Evolutionary conservation across 2,329 filamentous ascomycete genomes (phyloP).

Genomic region (Bertia moriformis): DNA sequence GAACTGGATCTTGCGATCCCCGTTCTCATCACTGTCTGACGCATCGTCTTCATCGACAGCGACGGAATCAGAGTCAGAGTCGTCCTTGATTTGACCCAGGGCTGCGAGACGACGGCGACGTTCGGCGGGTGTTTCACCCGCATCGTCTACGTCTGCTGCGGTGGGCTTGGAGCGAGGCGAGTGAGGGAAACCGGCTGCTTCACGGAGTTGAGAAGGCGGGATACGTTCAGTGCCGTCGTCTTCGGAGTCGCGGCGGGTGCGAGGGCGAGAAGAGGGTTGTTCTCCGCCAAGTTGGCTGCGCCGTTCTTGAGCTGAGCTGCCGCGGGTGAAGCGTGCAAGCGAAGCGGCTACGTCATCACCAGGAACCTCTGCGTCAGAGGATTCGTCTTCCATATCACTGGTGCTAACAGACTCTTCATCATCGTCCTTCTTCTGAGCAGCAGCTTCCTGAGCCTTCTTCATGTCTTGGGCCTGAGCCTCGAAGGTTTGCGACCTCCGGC

Average conservation of each 20-base stretch:
- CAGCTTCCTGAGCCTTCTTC: neutral
- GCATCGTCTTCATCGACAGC: conserved; percentile 8
- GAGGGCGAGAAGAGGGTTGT: conserved; percentile 4
- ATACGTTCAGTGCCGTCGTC: conserved; percentile 24
- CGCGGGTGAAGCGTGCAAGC: conserved; percentile 16
- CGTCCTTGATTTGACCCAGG: conserved; percentile 15
- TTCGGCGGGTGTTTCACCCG: conserved; percentile 25
- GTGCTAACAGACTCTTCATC: neutral
- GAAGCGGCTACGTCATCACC: conserved; percentile 19
- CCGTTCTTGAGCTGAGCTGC: conserved; percentile 12
- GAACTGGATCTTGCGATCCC: conserved; percentile 14
- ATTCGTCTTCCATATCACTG: conserved; percentile 8
- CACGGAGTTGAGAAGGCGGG: conserved; percentile 17
- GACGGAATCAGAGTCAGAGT: conserved; percentile 4
- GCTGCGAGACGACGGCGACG: conserved; percentile 27
- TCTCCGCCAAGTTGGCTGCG: neutral
- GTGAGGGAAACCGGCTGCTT: conserved; percentile 12
- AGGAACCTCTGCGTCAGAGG: conserved; percentile 7
- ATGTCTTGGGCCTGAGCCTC: too few relatives aligned
- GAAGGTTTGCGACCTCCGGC: too few relatives aligned
- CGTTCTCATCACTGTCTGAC: conserved; percentile 12
- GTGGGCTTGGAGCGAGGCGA: conserved; percentile 8
- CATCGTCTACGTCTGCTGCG: conserved; percentile 14
- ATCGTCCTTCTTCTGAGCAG: neutral
- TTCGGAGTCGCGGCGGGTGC: conserved; percentile 18